These are phyloP conservation scores for Lenwebbia sp. DNA, from an alignment of 345 rosid genomes.

Conservation along the genomic window DNA sequence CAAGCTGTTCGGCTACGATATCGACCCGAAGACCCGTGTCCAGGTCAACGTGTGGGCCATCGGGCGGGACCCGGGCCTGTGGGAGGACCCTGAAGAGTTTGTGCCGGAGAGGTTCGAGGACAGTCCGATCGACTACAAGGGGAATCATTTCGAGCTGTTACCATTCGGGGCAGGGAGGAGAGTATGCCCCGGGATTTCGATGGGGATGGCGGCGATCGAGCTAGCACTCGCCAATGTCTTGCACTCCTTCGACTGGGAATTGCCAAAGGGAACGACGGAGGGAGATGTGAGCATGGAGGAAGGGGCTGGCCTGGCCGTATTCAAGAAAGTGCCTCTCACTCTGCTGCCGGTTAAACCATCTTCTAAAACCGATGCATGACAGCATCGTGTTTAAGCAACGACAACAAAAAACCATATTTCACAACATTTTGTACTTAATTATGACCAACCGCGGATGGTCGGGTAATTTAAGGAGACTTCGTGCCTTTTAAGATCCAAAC, in stretches of 20 bases:
- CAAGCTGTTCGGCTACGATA: constrained; percentile 18
- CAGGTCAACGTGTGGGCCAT: constrained; percentile 33
- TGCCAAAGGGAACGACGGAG: constrained; percentile 16
- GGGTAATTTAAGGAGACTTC: not conserved
- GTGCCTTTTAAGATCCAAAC: not conserved
- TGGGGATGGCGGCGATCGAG: constrained; percentile 22
- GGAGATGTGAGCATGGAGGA: constrained; percentile 30
- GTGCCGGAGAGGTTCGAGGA: constrained; percentile 32
- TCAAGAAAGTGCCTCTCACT: constrained; percentile 13
- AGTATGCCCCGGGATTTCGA: constrained; percentile 21
- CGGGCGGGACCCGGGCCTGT: constrained; percentile 12
- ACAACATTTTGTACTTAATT: not conserved
- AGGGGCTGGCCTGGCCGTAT: constrained; percentile 13
- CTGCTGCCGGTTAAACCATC: constrained; percentile 9
- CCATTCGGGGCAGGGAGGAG: constrained; percentile 33
- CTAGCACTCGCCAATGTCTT: constrained; percentile 24
- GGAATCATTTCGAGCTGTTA: constrained; percentile 25
- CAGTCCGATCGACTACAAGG: constrained; percentile 19
- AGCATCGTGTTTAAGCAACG: not conserved
- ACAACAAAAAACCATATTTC: not conserved
- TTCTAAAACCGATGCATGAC: not conserved
- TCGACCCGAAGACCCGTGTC: constrained; percentile 21
- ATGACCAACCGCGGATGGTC: not conserved
- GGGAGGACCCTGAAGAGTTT: constrained; percentile 38
- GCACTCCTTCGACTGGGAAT: constrained; percentile 29